These are phyloP conservation scores for Ilyonectria destructans DNA, from an alignment of 2,329 filamentous ascomycete genomes.

Conservation along the genomic window DNA sequence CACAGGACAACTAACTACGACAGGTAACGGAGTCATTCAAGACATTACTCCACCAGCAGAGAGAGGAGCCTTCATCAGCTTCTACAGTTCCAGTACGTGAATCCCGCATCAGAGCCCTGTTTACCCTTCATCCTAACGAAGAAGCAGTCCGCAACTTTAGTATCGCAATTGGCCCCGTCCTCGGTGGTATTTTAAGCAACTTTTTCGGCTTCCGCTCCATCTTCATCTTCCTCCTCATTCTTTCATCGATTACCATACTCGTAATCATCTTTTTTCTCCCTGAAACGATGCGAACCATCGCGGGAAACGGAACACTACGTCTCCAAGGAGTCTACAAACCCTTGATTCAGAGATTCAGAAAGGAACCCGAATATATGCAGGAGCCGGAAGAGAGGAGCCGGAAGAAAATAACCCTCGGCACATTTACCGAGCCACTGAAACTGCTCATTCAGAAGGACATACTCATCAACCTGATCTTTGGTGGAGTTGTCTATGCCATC, in stretches of 20 bases:
- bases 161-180: conserved; percentile 26
- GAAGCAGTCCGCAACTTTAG: conserved; percentile 15
- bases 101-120: background rate
- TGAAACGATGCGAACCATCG: conserved; percentile 24
- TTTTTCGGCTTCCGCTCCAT: conserved; percentile 24
- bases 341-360: conserved; percentile 4
- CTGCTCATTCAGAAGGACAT: conserved; percentile 27
- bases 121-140: background rate
- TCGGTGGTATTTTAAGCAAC: conserved; percentile 25
- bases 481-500: conserved; percentile 23
- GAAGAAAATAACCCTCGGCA: conserved; percentile 5
- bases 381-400: background rate
- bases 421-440: conserved; percentile 17
- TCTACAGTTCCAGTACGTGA: conserved; percentile 52
- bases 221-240: conserved; percentile 23
- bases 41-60: conserved; percentile 49
- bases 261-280: conserved; percentile 19
- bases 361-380: conserved; percentile 8
- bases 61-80: conserved; percentile 50
- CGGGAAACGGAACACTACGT: conserved; percentile 18
- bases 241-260: conserved; percentile 2
- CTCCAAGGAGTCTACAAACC: conserved; percentile 24
- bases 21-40: conserved; percentile 53
- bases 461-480: conserved; percentile 12
- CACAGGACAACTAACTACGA: background rate